Evolutionary conservation across 2,329 filamentous ascomycete genomes (phyloP), one percentile per base, ranked within the genome.

Genomic region (Aspergillus sp.): DNA sequence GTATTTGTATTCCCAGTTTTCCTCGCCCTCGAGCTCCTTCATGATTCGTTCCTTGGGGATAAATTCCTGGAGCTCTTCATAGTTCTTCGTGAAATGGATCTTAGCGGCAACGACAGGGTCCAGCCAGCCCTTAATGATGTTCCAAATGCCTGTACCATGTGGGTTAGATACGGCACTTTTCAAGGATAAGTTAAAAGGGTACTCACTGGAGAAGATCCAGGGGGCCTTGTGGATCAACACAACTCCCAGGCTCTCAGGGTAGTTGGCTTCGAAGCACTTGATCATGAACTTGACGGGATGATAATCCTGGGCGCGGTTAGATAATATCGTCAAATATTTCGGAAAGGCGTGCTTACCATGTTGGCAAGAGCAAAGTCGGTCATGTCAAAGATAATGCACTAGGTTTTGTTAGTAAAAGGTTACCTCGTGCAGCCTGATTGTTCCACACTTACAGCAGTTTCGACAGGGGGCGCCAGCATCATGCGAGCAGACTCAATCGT

Each of bases 261-360:
- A 99, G 71, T 99, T 97, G 55, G 94, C 94, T 76, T 99, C 94
- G 68, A 99, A 99, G 72, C 92, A 96, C 73, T 96, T 96, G 73
- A 99, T 97, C 88, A 99, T 97, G 76, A 97, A 99, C 67, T 96
- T 99, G 52, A 99, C 90, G 1, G 94, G 93, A 0, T 89, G 84
- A 71, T 97, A 97, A 71, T 99, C 94, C 85, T 88, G 52, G 11
- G 11, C 19, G 17, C 42, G 47, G 34, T 25, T 17, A 50, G 21
- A 25, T 36, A 7, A 23, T 20, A 7, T 2, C n/a, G 5, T 19
- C 9, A 16, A 13, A 23, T 14, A 43, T 13, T 17, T 11, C n/a
- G 13, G 16, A 14, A 14, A 9, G 14, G 25, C 11, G 21, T 13
- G 63, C 77, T 67, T 74, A 87, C 85, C 94, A 99, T 97, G 73